Evolutionary conservation across 83 land plant species (phyloP), one percentile per base, ranked within the genome.

Genomic region (Picea abies): DNA sequence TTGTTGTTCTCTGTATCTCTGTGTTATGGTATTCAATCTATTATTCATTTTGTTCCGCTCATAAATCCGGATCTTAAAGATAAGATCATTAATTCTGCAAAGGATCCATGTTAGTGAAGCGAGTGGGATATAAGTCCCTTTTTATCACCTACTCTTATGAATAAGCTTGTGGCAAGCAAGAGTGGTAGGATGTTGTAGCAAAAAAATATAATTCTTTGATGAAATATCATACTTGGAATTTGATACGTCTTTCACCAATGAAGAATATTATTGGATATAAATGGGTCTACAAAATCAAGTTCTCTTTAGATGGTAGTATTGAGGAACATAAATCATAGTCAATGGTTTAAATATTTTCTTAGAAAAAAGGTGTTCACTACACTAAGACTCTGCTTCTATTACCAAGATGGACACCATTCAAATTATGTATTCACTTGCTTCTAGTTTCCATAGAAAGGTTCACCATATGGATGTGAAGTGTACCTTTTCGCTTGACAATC

Each of bases 381-480:
- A 23, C 19, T 17, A 79, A 77, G 6, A 78, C 44, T 32, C 26
- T 72, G 5, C 81, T 35, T 47, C 80, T 76, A 23, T 39, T 39
- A 41, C 63, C 16, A 77, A 66, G 80, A 20, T 63, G 20, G 23
- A 63, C 20, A 20, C 23, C 20, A 14, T 78, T 22, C 0, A 72
- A 41, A 23, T 49, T 1, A 29, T 83, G 6, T 17, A 76, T 1
- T 35, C 80, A 2, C 8, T 83, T 15, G 80, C 80, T 10, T 17
- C 29, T 8, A 77, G 77, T 49, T 49, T 11, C 9, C n/a, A 16
- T 17, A 17, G n/a, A 5, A n/a, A 62, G 4, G 0, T 65, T 10
- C 56, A 22, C 65, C 79, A 78, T 23, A 63, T 83, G 61, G 73
- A 78, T 78, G 80, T 83, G 5, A 83, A 67, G 23, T 77, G 56